Conservation (phyloP, 2,329 filamentous ascomycete species). For the Calycina marina region DNA sequence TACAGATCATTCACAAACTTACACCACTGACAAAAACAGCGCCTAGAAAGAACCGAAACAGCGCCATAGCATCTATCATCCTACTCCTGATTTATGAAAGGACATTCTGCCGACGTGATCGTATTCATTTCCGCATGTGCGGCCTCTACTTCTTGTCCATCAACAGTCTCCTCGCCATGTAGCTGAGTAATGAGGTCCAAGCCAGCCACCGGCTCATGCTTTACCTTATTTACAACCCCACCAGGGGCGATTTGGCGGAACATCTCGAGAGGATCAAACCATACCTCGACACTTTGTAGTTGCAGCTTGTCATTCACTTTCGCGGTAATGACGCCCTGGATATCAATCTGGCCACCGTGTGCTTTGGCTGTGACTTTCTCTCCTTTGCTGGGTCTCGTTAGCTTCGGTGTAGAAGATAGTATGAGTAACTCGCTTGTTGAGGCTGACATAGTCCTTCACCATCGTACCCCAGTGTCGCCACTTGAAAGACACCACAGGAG, state of each 20-base stretch:
- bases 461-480: conserved; percentile 58
- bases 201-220: background rate
- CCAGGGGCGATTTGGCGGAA: conserved; percentile 46
- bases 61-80: no score
- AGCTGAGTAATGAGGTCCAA: conserved; percentile 9
- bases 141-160: background rate
- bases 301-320: conserved; percentile 45
- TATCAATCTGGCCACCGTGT: conserved; percentile 45
- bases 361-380: conserved; percentile 48
- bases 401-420: background rate
- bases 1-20: no score
- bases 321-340: conserved; percentile 48
- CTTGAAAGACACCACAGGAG: conserved; percentile 45
- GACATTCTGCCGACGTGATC: background rate
- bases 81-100: background rate
- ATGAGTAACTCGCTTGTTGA: conserved; percentile 39
- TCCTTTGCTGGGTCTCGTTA: conserved; percentile 32
- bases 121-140: background rate
- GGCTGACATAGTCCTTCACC: conserved; percentile 50
- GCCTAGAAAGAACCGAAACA: no score
- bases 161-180: conserved; percentile 6
- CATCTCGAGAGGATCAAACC: conserved; percentile 53
- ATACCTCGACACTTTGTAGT: conserved; percentile 43
- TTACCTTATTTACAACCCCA: conserved; percentile 18
- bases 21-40: no score